Conservation (phyloP, 495 filamentous ascomycete species). For the Pyrenula aspistea region DNA sequence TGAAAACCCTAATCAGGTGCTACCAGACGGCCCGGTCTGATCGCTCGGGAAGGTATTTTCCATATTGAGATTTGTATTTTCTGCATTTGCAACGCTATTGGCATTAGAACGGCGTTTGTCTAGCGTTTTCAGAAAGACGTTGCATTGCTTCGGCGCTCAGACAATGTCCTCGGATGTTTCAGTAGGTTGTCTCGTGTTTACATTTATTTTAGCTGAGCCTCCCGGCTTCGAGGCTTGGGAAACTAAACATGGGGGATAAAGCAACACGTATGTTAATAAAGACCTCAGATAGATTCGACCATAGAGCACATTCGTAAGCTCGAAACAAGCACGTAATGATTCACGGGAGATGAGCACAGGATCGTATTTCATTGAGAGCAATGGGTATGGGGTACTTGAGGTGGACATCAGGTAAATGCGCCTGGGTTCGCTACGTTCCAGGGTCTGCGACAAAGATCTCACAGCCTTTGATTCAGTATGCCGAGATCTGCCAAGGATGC, state of each 20-base stretch:
- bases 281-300: neutral
- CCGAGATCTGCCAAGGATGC: neutral
- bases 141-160: neutral
- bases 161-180: neutral
- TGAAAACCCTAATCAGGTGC: slow-evolving; percentile 28
- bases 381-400: neutral
- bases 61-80: slow-evolving; percentile 1
- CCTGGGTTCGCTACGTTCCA: neutral
- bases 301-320: neutral
- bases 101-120: neutral
- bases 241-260: neutral
- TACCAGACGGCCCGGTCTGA: slow-evolving; percentile 22
- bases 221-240: too few relatives aligned
- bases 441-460: neutral
- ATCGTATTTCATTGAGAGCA: neutral
- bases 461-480: neutral
- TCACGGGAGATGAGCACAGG: neutral
- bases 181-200: slow-evolving; percentile 1
- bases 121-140: neutral
- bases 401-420: neutral
- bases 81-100: neutral
- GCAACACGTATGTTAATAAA: neutral
- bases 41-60: neutral
- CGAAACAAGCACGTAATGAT: neutral
- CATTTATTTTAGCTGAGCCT: too few relatives aligned